Evolutionary conservation across 2,329 filamentous ascomycete genomes (phyloP), one percentile per base, ranked within the genome.

Genomic region (Chaetomiaceae sp.): DNA sequence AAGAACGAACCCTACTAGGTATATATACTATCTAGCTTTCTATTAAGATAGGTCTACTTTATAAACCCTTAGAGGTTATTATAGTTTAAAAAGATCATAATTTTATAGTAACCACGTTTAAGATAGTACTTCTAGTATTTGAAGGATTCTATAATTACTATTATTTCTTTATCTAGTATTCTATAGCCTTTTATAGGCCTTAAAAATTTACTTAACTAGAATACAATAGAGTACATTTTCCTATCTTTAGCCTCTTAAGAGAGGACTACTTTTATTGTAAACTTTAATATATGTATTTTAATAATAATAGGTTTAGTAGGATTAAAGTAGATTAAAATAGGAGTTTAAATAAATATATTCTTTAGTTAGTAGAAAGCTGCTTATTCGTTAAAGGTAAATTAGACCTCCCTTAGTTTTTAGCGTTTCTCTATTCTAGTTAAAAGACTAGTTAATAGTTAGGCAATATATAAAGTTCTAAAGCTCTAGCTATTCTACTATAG

Each of bases 31-130:
- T 25, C 42, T 34, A 5, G 42, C 42, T 44, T 44, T 2, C 42
- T n/a, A 44, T 44, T 44, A 1, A 44, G 9, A 5, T 38, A 10
- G 3, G 14, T 5, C 16, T 46, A 9, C 5, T 20, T 46, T n/a
- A 46, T 46, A 21, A 46, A 46, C 10, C 44, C 20, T 21, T 44
- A 8, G 6, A 44, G 27, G 21, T 46, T 46, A 21, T 46, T 46
- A n/a, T 46, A 21, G 21, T 46, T 34, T n/a, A 23, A 46, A 27
- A 38, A 20, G 5, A 46, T 10, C 1, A 8, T 20, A 10, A 46
- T 12, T 30, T n/a, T 10, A n/a, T 46, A 30, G 5, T 0, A 14
- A 39, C 10, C 39, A 4, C 44, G 34, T 9, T 46, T 23, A 1
- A 46, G 12, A 21, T 46, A 46, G 12, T 46, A 12, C n/a, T 21